These are phyloP conservation scores for Lentinula sp. DNA, from an alignment of 768 basidiomycete genomes.

Conservation along the genomic window DNA sequence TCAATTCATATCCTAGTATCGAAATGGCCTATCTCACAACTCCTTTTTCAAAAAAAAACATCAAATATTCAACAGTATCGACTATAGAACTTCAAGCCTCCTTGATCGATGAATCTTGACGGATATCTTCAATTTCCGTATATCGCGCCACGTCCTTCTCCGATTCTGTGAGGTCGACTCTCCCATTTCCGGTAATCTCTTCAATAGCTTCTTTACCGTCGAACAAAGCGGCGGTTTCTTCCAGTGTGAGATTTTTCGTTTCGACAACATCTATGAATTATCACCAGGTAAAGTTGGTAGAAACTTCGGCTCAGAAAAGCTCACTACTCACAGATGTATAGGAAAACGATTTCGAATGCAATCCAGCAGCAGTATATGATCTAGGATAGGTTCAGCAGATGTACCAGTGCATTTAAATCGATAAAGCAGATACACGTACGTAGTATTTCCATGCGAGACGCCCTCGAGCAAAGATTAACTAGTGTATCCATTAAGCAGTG, in stretches of 20 bases:
- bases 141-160: background rate
- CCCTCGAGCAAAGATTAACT: background rate
- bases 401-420: background rate
- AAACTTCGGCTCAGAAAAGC: background rate
- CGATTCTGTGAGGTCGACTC: background rate
- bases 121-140: background rate
- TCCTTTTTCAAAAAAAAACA: too few relatives aligned
- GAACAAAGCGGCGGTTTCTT: constrained; percentile 52
- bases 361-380: constrained; percentile 42
- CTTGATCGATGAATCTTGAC: background rate
- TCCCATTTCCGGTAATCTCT: constrained; percentile 12
- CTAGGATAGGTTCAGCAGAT: constrained; percentile 13
- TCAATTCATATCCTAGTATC: too few relatives aligned
- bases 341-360: constrained; percentile 34
- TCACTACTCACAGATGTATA: constrained; percentile 28
- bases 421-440: constrained; percentile 15
- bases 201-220: constrained; percentile 40
- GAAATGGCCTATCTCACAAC: too few relatives aligned
- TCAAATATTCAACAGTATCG: too few relatives aligned
- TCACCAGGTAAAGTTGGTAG: background rate
- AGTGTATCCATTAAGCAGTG: background rate
- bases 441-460: constrained; percentile 33
- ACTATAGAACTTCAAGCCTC: background rate
- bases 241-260: constrained; percentile 43
- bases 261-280: constrained; percentile 28